A percentile compares a stretch with the other conserved stretches of the same genome.
phyloP scores from a whole-genome alignment of 345 rosid species.

The Eucalyptus sideroxylon region DNA sequence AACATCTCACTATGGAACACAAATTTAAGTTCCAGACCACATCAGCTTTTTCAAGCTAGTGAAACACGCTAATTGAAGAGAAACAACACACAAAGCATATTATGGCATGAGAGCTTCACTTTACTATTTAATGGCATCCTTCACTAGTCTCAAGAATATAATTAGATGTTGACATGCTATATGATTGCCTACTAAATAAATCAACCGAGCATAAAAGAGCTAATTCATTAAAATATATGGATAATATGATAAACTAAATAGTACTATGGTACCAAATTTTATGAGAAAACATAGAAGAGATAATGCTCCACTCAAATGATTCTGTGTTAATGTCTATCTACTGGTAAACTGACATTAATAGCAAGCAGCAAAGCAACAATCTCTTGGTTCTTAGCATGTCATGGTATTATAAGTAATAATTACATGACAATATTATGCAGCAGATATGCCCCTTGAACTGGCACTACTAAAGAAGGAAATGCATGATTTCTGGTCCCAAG shows the following conservation, averaged over 20 bases:
- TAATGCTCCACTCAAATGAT: not conserved
- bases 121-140: not conserved
- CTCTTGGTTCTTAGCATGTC: not conserved
- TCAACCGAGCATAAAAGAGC: not conserved
- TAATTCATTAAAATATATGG: not conserved
- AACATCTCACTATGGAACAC: not conserved
- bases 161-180: not conserved
- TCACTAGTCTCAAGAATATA: not conserved
- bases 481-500: not conserved
- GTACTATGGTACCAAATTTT: not conserved
- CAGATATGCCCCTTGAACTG: not conserved
- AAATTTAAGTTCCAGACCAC: not conserved
- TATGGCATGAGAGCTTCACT: not conserved
- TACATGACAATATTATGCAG: not conserved
- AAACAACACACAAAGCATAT: not conserved
- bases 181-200: not conserved
- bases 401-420: not conserved
- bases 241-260: not conserved
- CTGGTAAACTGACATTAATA: not conserved
- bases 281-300: not conserved
- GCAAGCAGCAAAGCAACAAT: not conserved
- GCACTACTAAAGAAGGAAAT: not conserved
- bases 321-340: not conserved
- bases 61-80: not conserved
- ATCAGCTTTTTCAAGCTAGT: not conserved